Evolutionary conservation across 208 protist species (phyloP), one percentile per base, ranked within the genome.

Genomic region (Tritrichomonas foetus): DNA sequence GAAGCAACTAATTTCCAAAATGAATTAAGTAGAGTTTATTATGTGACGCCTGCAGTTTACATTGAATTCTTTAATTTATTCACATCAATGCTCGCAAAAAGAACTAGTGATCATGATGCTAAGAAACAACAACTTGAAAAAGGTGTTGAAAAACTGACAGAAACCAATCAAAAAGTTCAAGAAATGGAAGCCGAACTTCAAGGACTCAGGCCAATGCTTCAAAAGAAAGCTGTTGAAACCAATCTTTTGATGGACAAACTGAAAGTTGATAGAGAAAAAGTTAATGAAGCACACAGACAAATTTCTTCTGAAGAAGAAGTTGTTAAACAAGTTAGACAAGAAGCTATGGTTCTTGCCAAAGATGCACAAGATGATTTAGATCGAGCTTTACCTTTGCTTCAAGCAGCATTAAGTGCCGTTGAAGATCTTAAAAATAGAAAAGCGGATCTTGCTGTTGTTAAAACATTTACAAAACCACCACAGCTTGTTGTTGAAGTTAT

Each of bases 81-180:
- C 55, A 64, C 36, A 30, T 20, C 33, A 39, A 41, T 93, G 30
- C 44, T 72, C 2, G 55, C 50, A 30, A 69, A 64, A 50, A 69
- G 55, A 96, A 96, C 97, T 25, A 95, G 95, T 92, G 96, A 98
- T n/a, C 22, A 74, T 14, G 50, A 47, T 27, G 22, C 25, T 33
- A 41, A 44, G 30, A 93, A 93, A 50, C 55, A 93, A 27, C 89
- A 69, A 16, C n/a, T 72, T 3, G 30, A 93, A 20, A 93, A 72
- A 72, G 89, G 89, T 72, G 36, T 93, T 44, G 89, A 93, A 50
- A 93, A 93, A 50, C 39, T 93, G 22, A 11, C 30, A 50, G 57
- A 55, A 47, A 93, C 89, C 0, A 64, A 93, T 72, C 33, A 53
- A 33, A 64, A 93, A 93, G 89, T 93, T 0, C 30, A 69, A 74